Evolutionary conservation across 2,329 filamentous ascomycete species (phyloP).

Genomic region (Neofusicoccum ribis): DNA sequence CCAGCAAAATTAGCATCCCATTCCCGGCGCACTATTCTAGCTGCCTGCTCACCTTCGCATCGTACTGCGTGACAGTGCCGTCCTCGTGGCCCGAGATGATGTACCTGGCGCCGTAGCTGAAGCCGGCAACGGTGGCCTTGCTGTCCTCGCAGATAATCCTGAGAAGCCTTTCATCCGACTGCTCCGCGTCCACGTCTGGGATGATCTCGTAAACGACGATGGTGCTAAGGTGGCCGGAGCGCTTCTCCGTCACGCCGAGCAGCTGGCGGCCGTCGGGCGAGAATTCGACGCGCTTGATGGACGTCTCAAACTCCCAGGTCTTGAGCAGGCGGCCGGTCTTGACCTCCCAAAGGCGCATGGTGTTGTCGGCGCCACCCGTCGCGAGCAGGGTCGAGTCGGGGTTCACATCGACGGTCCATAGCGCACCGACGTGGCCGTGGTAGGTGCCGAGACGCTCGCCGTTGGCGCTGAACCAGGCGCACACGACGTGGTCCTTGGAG

Average conservation of each 20-base stretch:
- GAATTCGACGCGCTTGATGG: slow-evolving; percentile 98
- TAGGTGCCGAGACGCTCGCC: slow-evolving; percentile 97
- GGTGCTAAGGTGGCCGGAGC: slow-evolving; percentile 92
- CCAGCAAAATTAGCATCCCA: neutral
- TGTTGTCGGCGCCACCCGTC: slow-evolving; percentile 96
- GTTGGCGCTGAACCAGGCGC: slow-evolving; percentile 96
- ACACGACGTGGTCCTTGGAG: slow-evolving; percentile 94
- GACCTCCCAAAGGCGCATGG: slow-evolving; percentile 94
- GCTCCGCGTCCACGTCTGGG: slow-evolving; percentile 77
- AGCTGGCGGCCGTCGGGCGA: slow-evolving; percentile 88
- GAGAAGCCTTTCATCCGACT: slow-evolving; percentile 78
- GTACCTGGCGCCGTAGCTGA: slow-evolving; percentile 91
- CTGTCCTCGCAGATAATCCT: slow-evolving; percentile 87
- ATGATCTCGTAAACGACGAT: slow-evolving; percentile 92
- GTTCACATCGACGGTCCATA: slow-evolving; percentile 98
- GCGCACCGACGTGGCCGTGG: slow-evolving; percentile 92
- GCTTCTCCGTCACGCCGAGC: slow-evolving; percentile 95
- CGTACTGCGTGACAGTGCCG: slow-evolving; percentile 85
- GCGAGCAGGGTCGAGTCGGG: slow-evolving; percentile 89
- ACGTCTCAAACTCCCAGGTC: slow-evolving; percentile 96
- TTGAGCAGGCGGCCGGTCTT: slow-evolving; percentile 90
- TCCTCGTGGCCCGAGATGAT: slow-evolving; percentile 98
- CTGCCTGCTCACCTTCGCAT: slow-evolving; percentile 68
- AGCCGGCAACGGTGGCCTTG: slow-evolving; percentile 96
- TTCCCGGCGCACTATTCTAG: neutral